These are phyloP conservation scores for Aphanoascus verrucosus DNA, from an alignment of 2,329 filamentous ascomycete species.

Conservation along the genomic window DNA sequence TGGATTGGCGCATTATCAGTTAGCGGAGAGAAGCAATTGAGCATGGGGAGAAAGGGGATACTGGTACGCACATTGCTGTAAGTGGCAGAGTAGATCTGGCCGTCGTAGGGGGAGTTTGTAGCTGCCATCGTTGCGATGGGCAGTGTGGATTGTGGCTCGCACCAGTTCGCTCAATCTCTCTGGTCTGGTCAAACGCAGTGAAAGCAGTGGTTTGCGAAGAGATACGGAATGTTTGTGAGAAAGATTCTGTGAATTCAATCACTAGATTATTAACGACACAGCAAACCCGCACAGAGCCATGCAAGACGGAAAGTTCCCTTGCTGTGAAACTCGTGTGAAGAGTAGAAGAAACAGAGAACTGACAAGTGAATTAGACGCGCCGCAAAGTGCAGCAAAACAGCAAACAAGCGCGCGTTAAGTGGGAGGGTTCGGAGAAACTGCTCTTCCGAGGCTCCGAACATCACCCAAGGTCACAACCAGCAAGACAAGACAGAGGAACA, in stretches of 20 bases:
- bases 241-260: too few species aligned
- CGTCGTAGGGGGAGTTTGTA: not conserved
- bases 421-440: not conserved
- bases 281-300: too few species aligned
- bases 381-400: not conserved
- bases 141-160: not conserved
- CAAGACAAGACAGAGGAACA: not conserved
- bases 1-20: conserved; percentile 1
- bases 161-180: not conserved
- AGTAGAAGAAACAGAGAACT: not conserved
- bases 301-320: too few species aligned
- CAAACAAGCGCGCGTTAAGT: conserved; percentile 11
- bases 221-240: too few species aligned
- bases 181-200: too few species aligned
- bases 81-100: conserved; percentile 53
- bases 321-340: too few species aligned
- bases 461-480: too few species aligned
- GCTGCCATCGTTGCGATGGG: not conserved
- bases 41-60: conserved; percentile 11
- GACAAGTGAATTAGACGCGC: not conserved
- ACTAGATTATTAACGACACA: too few species aligned
- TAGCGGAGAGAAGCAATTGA: not conserved
- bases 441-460: not conserved
- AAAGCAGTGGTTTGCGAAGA: too few species aligned
- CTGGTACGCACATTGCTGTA: conserved; percentile 55